Conservation (phyloP, 202 grass and related monocot genomes). For the Carex sylvatica region DNA sequence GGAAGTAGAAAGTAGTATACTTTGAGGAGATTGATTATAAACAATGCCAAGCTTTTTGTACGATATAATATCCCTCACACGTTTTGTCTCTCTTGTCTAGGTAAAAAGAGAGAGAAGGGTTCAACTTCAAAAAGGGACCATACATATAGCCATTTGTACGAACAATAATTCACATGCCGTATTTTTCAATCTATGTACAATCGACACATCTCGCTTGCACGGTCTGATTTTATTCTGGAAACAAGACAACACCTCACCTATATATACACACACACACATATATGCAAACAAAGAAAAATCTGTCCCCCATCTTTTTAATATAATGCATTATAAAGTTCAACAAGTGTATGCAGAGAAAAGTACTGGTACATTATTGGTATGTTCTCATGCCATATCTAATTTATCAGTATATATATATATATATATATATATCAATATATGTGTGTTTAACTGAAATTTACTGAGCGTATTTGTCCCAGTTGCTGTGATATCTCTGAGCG, state of each 20-base stretch:
- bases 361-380: background rate
- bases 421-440: background rate
- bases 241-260: background rate
- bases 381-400: too few relatives aligned
- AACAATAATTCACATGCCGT: background rate
- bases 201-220: background rate
- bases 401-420: too few relatives aligned
- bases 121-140: background rate
- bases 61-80: conserved; percentile 15
- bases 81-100: background rate
- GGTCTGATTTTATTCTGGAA: conserved; percentile 3
- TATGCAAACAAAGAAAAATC: background rate
- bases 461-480: background rate
- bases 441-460: background rate
- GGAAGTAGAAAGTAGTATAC: too few relatives aligned
- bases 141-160: conserved; percentile 4
- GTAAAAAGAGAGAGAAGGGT: background rate
- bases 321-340: conserved; percentile 1
- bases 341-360: background rate
- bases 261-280: too few relatives aligned
- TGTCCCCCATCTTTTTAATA: background rate
- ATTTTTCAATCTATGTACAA: background rate
- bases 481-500: background rate
- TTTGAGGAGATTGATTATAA: too few relatives aligned
- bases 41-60: background rate